A percentile compares a stretch with the other conserved stretches of the same genome.
These are phyloP conservation scores for Penicillium janthinellum DNA, from an alignment of 2,329 filamentous ascomycete species.

Conservation along the genomic window DNA sequence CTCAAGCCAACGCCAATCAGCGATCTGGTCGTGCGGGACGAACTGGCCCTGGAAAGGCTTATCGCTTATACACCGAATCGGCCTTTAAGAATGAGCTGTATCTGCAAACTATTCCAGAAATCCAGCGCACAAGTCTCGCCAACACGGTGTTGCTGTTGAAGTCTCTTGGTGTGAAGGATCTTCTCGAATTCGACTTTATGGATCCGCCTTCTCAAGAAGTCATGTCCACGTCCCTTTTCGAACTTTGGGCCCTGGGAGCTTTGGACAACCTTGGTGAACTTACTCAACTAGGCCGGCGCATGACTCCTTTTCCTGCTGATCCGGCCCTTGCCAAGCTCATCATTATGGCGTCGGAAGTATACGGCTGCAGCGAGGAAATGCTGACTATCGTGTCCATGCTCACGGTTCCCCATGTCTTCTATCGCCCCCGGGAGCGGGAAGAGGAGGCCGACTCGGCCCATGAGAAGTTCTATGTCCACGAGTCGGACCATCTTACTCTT, in stretches of 20 bases:
- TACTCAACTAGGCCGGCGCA: slow-evolving; percentile 81
- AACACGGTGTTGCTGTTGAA: slow-evolving; percentile 95
- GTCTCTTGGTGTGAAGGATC: slow-evolving; percentile 87
- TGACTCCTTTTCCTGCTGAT: slow-evolving; percentile 99
- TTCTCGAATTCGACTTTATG: slow-evolving; percentile 98
- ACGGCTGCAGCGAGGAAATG: slow-evolving; percentile 96
- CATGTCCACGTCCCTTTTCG: slow-evolving; percentile 94
- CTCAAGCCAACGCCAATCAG: slow-evolving; percentile 92
- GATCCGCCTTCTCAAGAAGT: slow-evolving; percentile 97
- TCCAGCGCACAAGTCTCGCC: slow-evolving; percentile 91
- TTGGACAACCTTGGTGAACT: slow-evolving; percentile 92
- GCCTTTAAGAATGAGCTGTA: slow-evolving; percentile 97
- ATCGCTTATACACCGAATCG: slow-evolving; percentile 89
- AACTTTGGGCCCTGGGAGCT: slow-evolving; percentile 93
- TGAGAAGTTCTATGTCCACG: slow-evolving; percentile 98
- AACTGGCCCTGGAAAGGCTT: slow-evolving; percentile 93
- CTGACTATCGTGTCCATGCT: slow-evolving; percentile 98
- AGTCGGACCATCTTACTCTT: slow-evolving; percentile 94
- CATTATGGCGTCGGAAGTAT: slow-evolving; percentile 85
- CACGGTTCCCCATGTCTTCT: slow-evolving; percentile 94
- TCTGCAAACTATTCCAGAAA: slow-evolving; percentile 94
- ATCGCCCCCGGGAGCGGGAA: slow-evolving; percentile 91
- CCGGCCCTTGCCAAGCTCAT: slow-evolving; percentile 92
- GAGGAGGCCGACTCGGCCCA: slow-evolving; percentile 94
- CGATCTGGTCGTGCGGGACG: slow-evolving; percentile 90